phyloP scores from a whole-genome alignment of 2,329 filamentous ascomycete species.

The Seiridium unicorne region DNA sequence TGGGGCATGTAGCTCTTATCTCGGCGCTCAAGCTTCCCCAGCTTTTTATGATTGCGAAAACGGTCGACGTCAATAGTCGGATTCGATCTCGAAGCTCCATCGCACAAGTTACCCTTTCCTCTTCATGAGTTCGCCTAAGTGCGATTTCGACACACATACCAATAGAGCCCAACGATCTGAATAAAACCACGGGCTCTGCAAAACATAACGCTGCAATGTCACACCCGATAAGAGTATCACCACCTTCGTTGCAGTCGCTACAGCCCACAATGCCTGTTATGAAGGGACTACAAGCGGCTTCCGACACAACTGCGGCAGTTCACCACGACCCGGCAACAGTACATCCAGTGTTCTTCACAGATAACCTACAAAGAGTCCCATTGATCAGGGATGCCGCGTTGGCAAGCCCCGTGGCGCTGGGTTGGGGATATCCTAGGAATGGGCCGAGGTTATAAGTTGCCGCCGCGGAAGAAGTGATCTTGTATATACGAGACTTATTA shows the following conservation, averaged over 20 bases:
- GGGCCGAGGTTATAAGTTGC: constrained; percentile 36
- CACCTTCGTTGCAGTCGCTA: constrained; percentile 1
- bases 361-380: constrained; percentile 56
- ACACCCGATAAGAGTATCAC: neutral
- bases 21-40: neutral
- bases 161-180: too few species aligned
- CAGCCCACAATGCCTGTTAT: constrained; percentile 4
- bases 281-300: constrained; percentile 1
- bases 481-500: too few species aligned
- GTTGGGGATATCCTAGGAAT: constrained; percentile 56
- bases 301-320: neutral
- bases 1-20: neutral
- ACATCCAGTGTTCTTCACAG: constrained; percentile 77
- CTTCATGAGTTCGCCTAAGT: too few species aligned
- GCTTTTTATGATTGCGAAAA: neutral
- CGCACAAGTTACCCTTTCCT: too few species aligned
- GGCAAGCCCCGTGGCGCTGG: constrained; percentile 54
- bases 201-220: neutral
- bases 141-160: too few species aligned
- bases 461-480: too few species aligned
- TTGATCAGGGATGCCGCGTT: constrained; percentile 26
- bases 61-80: too few species aligned
- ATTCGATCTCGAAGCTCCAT: too few species aligned
- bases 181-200: too few species aligned
- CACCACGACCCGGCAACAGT: constrained; percentile 50